Evolutionary conservation across 139 green algal genomes (phyloP).

Genomic region (Asterochloris erici): DNA sequence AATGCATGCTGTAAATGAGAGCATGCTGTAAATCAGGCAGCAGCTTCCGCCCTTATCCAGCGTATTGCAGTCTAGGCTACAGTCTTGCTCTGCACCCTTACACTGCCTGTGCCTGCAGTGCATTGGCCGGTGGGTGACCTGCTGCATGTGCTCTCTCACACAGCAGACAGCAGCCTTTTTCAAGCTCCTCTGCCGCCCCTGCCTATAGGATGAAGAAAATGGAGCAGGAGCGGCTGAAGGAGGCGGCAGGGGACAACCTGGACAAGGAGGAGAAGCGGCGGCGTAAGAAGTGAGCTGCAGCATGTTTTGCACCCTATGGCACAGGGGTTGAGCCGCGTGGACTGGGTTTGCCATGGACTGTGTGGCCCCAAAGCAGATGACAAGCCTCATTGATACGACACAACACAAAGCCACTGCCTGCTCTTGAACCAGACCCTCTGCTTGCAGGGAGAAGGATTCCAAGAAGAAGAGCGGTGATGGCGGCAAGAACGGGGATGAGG

Average conservation of each 20-base stretch:
- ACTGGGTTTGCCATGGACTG: too few species aligned
- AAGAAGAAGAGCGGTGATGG: conserved; percentile 53
- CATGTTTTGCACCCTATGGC: too few species aligned
- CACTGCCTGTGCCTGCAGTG: too few species aligned
- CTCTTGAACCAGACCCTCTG: background rate
- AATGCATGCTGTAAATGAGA: background rate
- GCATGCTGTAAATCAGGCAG: background rate
- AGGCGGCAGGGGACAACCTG: conserved; percentile 28
- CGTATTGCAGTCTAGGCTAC: background rate
- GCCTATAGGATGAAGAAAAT: conserved; percentile 73
- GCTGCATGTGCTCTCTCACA: too few species aligned
- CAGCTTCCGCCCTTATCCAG: background rate
- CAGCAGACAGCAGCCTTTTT: too few species aligned
- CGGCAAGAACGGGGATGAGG: conserved; percentile 1
- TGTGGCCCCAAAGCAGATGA: too few species aligned
- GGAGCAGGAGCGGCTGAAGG: conserved; percentile 87
- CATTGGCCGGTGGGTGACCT: too few species aligned
- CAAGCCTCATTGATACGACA: background rate
- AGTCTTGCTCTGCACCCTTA: too few species aligned
- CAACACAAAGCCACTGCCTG: background rate
- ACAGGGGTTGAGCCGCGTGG: too few species aligned
- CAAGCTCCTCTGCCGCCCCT: too few species aligned
- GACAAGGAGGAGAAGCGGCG: conserved; percentile 52
- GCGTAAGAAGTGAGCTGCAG: conserved; percentile 57
- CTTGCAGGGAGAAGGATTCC: conserved; percentile 48